Evolutionary conservation across 2,329 filamentous ascomycete genomes (phyloP).

Genomic region (Rutstroemia sp.): DNA sequence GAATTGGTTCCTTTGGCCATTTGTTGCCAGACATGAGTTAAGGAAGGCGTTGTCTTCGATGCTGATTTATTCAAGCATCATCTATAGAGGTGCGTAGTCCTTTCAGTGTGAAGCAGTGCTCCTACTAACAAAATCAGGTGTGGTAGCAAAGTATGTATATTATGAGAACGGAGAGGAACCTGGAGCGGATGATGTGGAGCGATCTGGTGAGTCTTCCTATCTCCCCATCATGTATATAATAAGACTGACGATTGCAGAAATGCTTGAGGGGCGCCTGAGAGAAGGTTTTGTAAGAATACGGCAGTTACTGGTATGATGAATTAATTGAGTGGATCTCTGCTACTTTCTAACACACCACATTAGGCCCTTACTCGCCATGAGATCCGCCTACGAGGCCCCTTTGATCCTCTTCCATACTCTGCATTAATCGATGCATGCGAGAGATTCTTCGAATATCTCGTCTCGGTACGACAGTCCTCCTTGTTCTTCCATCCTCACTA

Average conservation of each 20-base stretch:
- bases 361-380: constrained; percentile 50
- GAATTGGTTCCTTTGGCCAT: constrained; percentile 56
- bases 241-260: constrained; percentile 33
- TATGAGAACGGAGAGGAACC: constrained; percentile 48
- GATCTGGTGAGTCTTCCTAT: constrained; percentile 30
- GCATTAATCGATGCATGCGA: constrained; percentile 49
- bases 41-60: constrained; percentile 47
- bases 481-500: constrained; percentile 49
- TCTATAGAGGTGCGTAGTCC: constrained; percentile 37
- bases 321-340: background rate
- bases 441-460: constrained; percentile 51
- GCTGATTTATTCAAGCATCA: constrained; percentile 50
- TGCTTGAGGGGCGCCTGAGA: constrained; percentile 50
- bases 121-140: constrained; percentile 15
- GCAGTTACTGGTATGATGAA: constrained; percentile 37
- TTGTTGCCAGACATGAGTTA: constrained; percentile 51
- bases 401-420: constrained; percentile 48
- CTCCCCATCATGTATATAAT: background rate
- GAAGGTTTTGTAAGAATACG: constrained; percentile 52
- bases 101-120: background rate
- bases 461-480: constrained; percentile 49
- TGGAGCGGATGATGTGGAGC: constrained; percentile 41
- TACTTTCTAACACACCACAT: background rate
- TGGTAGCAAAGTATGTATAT: constrained; percentile 51
- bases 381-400: constrained; percentile 49